Base-by-base conservation (phyloP, 139 green algal genomes). In the Micromonas pusilla region DNA sequence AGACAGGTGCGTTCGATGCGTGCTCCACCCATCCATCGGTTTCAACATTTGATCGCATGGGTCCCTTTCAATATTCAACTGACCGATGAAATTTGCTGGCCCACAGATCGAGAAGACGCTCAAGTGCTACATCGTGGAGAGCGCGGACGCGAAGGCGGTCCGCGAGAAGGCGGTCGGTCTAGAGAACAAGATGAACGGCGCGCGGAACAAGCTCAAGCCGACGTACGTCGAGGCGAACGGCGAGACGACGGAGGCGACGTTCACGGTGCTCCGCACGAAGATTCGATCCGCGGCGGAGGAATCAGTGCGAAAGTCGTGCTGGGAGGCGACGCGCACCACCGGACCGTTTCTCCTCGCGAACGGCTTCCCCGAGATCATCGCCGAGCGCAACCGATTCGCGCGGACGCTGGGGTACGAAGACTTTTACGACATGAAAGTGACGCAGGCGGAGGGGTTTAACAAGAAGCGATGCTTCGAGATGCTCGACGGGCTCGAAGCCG, bases 341-440 rank as follows among this genome's bases (percentile, higher is more conserved):
- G 91, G 91, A 0, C 88, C 89, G 1, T 89, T 89, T 70, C 85
- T 96, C 60, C 78, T 77, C 3, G 79, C 86, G 77, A 66, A 72
- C 5, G 52, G 72, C 25, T 93, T 96, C 65, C 63, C 87, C n/a
- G 86, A 88, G 64, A 91, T 96, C 72, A 87, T 96, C 13, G 93
- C 91, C 82, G 62, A 87, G 75, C 86, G 91, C 77, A 94, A 96
- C 84, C 33, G 76, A 65, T 84, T 96, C 62, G 91, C 91, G 0
- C 39, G 65, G 25, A 62, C 81, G 63, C 57, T 87, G 19, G 91
- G 91, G 28, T 92, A 81, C 71, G 72, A 88, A 72, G 85, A 94
- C 83, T 96, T 86, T 67, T 96, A 94, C 60, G 87, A 92, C 60
- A 88, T 87, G 71, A 95, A 92, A 86, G 84, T 87, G 2, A 72